phyloP scores from a whole-genome alignment of 345 rosid genomes.

The Moricandia moricandioides region DNA sequence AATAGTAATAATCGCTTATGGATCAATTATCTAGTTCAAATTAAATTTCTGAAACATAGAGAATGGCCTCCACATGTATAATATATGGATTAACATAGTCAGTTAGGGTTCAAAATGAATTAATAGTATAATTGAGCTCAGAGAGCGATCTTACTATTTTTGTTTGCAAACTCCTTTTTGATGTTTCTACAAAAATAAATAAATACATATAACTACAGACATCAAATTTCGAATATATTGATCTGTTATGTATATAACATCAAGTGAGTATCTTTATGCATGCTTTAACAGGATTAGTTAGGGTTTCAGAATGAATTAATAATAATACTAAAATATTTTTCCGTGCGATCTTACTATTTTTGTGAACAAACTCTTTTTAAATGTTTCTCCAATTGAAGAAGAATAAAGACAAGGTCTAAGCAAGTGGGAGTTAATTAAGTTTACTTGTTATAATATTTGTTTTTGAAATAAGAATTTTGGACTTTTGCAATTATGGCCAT shows the following conservation, averaged over 20 bases:
- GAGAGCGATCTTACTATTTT: not conserved
- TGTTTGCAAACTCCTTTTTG: not conserved
- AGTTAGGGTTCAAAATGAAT: not conserved
- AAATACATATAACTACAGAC: not conserved
- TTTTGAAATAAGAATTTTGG: slow-evolving; percentile 21
- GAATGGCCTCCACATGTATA: not conserved
- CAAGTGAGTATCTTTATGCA: slow-evolving; percentile 9
- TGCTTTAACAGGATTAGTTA: slow-evolving; percentile 5
- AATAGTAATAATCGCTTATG: not conserved
- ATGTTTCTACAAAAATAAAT: not conserved
- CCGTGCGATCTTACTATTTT: slow-evolving; percentile 22
- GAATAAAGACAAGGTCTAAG: slow-evolving; percentile 20
- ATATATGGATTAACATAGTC: not conserved
- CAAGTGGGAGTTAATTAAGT: not conserved
- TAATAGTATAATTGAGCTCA: slow-evolving; percentile 6
- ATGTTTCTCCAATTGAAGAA: slow-evolving; percentile 25
- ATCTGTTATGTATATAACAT: not conserved
- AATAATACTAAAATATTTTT: not conserved
- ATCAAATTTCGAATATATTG: not conserved
- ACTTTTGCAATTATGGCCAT: slow-evolving; percentile 39
- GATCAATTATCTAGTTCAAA: not conserved
- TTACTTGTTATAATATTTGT: slow-evolving; percentile 2
- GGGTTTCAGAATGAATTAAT: slow-evolving; percentile 7
- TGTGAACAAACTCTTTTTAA: slow-evolving; percentile 12
- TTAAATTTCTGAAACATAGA: not conserved